Conservation (phyloP, 345 rosid genomes). For the Carallia brachiata region DNA sequence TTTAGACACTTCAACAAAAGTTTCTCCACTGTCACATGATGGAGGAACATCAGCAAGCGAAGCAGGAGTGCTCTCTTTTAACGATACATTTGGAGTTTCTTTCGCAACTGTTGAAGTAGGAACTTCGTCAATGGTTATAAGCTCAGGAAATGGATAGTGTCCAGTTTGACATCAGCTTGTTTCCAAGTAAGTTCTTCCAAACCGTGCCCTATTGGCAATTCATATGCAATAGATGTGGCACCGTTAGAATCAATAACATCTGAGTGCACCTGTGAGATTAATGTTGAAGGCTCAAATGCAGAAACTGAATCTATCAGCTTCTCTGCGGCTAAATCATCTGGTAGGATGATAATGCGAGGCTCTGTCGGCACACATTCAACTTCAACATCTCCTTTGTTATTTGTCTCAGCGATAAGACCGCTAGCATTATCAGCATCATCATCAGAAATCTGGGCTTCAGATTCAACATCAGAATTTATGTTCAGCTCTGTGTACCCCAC, state of each 20-base stretch:
- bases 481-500: slow-evolving; percentile 69
- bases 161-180: slow-evolving; percentile 24
- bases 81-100: slow-evolving; percentile 29
- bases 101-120: slow-evolving; percentile 23
- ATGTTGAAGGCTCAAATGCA: slow-evolving; percentile 25
- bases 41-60: slow-evolving; percentile 23
- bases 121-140: slow-evolving; percentile 39
- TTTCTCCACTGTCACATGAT: slow-evolving; percentile 19
- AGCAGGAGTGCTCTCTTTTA: slow-evolving; percentile 22
- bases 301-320: slow-evolving; percentile 43
- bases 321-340: slow-evolving; percentile 37
- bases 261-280: slow-evolving; percentile 20
- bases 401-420: slow-evolving; percentile 19
- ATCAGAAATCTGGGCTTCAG: slow-evolving; percentile 43
- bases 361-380: slow-evolving; percentile 31
- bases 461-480: slow-evolving; percentile 59
- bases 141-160: slow-evolving; percentile 28
- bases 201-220: slow-evolving; percentile 20
- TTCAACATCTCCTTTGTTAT: slow-evolving; percentile 27
- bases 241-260: slow-evolving; percentile 20
- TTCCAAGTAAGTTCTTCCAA: slow-evolving; percentile 44
- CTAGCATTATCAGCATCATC: slow-evolving; percentile 24
- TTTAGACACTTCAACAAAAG: slow-evolving; percentile 5
- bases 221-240: slow-evolving; percentile 11
- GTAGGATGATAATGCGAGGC: slow-evolving; percentile 27